Conservation (phyloP, 257 asterid genomes). For the Henckelia pumila region DNA sequence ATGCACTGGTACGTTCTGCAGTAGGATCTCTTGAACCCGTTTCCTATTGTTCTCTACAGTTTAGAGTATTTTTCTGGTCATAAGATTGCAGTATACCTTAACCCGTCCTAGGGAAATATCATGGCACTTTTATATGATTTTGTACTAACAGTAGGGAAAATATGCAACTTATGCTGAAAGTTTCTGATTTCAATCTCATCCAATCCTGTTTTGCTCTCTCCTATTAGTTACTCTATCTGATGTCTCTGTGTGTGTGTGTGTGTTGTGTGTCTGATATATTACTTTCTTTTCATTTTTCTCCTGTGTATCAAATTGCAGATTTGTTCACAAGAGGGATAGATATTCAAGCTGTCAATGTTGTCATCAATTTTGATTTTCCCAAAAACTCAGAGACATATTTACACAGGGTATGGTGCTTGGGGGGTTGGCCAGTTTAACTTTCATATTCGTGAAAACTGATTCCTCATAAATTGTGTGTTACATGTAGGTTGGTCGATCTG, state of each 20-base stretch:
- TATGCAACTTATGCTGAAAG: neutral
- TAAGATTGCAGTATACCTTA: neutral
- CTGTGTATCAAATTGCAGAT: slow-evolving; percentile 30
- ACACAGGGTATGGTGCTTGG: slow-evolving; percentile 41
- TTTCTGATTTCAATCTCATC: slow-evolving; percentile 11
- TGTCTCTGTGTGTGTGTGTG: slow-evolving; percentile 66
- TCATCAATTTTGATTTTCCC: slow-evolving; percentile 51
- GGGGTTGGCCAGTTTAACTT: neutral
- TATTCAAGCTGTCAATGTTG: slow-evolving; percentile 57
- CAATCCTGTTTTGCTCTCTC: neutral
- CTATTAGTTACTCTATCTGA: slow-evolving; percentile 39
- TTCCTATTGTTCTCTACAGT: neutral
- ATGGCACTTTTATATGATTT: neutral
- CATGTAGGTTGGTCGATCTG: slow-evolving; percentile 50
- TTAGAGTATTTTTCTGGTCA: slow-evolving; percentile 12
- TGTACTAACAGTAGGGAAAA: neutral
- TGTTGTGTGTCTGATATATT: neutral
- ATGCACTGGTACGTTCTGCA: slow-evolving; percentile 64
- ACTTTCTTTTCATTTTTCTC: no score
- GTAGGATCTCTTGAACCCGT: neutral
- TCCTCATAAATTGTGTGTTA: slow-evolving; percentile 5
- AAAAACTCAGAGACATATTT: slow-evolving; percentile 53
- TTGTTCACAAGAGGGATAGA: slow-evolving; percentile 55
- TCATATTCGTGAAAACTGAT: neutral
- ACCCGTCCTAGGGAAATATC: neutral